Evolutionary conservation across 176 grass and related monocot genomes (phyloP).

Genomic region (Carex scoparia): DNA sequence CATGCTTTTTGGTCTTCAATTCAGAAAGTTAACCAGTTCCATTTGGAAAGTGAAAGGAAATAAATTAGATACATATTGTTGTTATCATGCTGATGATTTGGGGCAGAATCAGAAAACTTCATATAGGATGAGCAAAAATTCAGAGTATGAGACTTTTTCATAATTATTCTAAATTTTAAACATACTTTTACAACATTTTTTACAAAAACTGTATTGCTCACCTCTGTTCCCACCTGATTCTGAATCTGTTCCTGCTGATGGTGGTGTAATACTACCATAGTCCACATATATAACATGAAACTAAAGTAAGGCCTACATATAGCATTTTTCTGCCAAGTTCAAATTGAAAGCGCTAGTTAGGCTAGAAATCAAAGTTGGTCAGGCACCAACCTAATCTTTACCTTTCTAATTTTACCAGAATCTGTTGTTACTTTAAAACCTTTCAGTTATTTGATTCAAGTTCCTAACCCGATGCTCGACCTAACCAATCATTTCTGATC

Average conservation of each 20-base stretch:
- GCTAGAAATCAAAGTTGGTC: neutral
- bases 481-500: neutral
- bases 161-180: too few species aligned
- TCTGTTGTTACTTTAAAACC: neutral
- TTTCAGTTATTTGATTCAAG: neutral
- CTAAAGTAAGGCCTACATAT: neutral
- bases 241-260: neutral
- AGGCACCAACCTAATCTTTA: slow-evolving; percentile 3
- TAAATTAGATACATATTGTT: neutral
- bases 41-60: neutral
- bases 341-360: slow-evolving; percentile 2
- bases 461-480: neutral
- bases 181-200: too few species aligned
- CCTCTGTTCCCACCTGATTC: too few species aligned
- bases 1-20: neutral
- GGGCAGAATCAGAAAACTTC: too few species aligned
- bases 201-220: neutral
- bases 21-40: neutral
- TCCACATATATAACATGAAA: neutral
- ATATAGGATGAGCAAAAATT: too few species aligned
- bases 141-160: too few species aligned
- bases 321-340: neutral
- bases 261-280: neutral
- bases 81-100: too few species aligned
- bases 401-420: slow-evolving; percentile 7